Evolutionary conservation across 441 rosid species (phyloP).

Genomic region (Biscutella laevigata): DNA sequence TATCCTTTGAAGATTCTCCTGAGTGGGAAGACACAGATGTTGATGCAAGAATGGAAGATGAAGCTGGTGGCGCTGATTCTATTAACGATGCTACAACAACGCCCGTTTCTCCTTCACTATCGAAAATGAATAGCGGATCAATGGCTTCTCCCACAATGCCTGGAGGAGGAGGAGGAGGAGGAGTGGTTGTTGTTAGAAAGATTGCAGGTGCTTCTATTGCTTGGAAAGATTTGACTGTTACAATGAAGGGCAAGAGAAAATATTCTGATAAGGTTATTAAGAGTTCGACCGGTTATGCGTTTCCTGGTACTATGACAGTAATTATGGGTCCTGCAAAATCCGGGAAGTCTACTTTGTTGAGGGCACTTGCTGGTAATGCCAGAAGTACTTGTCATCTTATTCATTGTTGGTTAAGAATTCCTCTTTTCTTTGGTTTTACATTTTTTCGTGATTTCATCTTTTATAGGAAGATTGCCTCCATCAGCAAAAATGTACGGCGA

Average conservation of each 20-base stretch:
- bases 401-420: not conserved
- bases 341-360: slow-evolving; percentile 84
- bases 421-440: not conserved
- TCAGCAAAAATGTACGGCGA: slow-evolving; percentile 80
- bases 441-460: slow-evolving; percentile 13
- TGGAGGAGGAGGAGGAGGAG: slow-evolving; percentile 26
- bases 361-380: slow-evolving; percentile 83
- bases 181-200: slow-evolving; percentile 53
- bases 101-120: slow-evolving; percentile 72
- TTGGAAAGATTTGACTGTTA: slow-evolving; percentile 93
- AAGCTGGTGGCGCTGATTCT: slow-evolving; percentile 40
- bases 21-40: slow-evolving; percentile 94
- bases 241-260: slow-evolving; percentile 77
- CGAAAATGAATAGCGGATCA: slow-evolving; percentile 78
- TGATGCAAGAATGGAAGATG: slow-evolving; percentile 70
- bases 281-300: slow-evolving; percentile 91
- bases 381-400: not conserved
- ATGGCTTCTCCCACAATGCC: slow-evolving; percentile 73
- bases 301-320: slow-evolving; percentile 95
- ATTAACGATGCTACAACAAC: slow-evolving; percentile 50
- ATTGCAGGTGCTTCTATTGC: slow-evolving; percentile 84
- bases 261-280: slow-evolving; percentile 88
- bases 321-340: slow-evolving; percentile 99
- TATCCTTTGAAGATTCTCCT: slow-evolving; percentile 96
- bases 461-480: slow-evolving; percentile 70